Evolutionary conservation across 768 basidiomycete species (phyloP).

Genomic region (Collybiopsis confluens): DNA sequence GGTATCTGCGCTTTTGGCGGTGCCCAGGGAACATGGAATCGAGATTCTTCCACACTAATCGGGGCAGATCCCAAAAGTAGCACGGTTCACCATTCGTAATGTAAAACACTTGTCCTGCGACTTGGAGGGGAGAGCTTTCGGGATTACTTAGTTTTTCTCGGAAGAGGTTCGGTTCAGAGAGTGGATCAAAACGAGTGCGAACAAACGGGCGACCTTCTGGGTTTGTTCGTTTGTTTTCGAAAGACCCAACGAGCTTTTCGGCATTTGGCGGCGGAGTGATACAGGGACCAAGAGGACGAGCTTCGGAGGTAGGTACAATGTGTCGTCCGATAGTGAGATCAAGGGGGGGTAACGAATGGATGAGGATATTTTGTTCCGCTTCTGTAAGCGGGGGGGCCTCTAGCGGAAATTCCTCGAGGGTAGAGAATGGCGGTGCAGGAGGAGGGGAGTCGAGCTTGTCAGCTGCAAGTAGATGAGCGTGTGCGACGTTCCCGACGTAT

Average conservation of each 20-base stretch:
- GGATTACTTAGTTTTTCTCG: constrained; percentile 41
- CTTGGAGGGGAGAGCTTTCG: constrained; percentile 57
- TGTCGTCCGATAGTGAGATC: constrained; percentile 58
- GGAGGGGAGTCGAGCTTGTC: constrained; percentile 70
- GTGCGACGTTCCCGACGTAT: constrained; percentile 92
- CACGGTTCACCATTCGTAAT: constrained; percentile 96
- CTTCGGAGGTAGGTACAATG: constrained; percentile 73
- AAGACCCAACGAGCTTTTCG: constrained; percentile 51
- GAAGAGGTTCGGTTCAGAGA: constrained; percentile 55
- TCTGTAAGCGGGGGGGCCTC: constrained; percentile 38
- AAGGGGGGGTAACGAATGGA: constrained; percentile 55
- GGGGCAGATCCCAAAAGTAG: constrained; percentile 94
- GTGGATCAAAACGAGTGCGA: constrained; percentile 80
- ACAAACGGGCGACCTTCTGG: constrained; percentile 49
- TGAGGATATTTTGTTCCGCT: constrained; percentile 38
- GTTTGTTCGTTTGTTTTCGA: constrained; percentile 39
- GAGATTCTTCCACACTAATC: constrained; percentile 72
- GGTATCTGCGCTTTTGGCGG: constrained; percentile 31
- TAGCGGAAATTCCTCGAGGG: constrained; percentile 24
- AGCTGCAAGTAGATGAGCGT: constrained; percentile 90
- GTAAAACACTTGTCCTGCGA: constrained; percentile 93
- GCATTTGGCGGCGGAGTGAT: constrained; percentile 57
- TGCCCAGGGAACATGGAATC: constrained; percentile 56
- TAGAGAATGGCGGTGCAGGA: constrained; percentile 35
- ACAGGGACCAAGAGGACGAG: constrained; percentile 83